Evolutionary conservation across 2,329 filamentous ascomycete species (phyloP), one percentile per base, ranked within the genome.

Genomic region (Lachnellula subtilissima): DNA sequence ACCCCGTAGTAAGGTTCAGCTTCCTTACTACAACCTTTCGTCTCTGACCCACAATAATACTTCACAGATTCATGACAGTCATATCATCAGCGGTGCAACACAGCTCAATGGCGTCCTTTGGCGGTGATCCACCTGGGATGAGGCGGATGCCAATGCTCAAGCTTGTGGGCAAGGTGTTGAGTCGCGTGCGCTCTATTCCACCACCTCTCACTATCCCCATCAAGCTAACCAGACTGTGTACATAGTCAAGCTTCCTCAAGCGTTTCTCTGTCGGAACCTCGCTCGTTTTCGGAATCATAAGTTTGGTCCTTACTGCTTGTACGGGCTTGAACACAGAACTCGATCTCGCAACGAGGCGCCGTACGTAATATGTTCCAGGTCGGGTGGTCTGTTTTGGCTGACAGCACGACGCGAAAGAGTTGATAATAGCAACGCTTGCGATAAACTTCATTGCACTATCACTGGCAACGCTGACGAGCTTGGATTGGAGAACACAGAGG

Each of bases 401-500:
- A 32, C 28, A 9, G 28, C 28, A 32, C 28, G 3, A 11, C 28
- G 28, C 9, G 28, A 9, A n/a, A 40, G 37, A 11, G 15, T 17
- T 50, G 40, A 42, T 48, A 40, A 54, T 67, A 11, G 47, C 64
- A 6, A 53, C 59, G 2, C 61, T 67, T 12, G 47, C 65, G 2
- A 54, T 67, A 23, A 67, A 67, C 43, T 54, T 49, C 12, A 17
- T 65, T 22, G 64, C 62, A 0, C 54, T 67, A 1, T 43, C 58
- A 1, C 52, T 67, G 0, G 61, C 64, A 0, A 64, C 65, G 0
- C 56, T 65, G 14, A 67, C 65, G 0, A 63, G 59, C 39, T 47
- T 67, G 15, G 65, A 67, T 47, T 67, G 64, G 64, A 59, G 63
- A 45, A 58, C 45, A 5, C 37, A 65, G 32, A 43, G 51, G 4